Conservation (phyloP, 179 eudicot species). For the Actinidia polygama region DNA sequence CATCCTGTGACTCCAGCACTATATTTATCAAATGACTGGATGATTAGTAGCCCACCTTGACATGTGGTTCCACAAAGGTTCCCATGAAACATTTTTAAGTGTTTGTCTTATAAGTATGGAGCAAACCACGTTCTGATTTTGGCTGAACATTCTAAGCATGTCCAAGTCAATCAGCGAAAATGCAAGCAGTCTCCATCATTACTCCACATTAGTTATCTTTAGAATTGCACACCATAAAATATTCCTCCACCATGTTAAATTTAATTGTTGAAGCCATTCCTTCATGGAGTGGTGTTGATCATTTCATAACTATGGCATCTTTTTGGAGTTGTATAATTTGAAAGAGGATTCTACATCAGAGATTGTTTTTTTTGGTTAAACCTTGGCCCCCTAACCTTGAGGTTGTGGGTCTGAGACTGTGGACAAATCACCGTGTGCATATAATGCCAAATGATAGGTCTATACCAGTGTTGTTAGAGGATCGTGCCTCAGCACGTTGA, state of each 20-base stretch:
- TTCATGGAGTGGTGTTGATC: neutral
- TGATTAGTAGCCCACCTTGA: neutral
- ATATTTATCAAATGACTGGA: neutral
- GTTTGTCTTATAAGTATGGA: neutral
- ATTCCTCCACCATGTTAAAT: neutral
- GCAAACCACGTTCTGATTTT: neutral
- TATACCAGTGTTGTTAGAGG: too few relatives aligned
- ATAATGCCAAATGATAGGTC: too few relatives aligned
- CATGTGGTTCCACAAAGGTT: neutral
- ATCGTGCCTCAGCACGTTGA: too few relatives aligned
- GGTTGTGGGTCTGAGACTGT: neutral
- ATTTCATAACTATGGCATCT: constrained; percentile 5
- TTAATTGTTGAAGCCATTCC: neutral
- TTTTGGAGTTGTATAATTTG: neutral
- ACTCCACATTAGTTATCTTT: neutral
- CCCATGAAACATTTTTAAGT: neutral
- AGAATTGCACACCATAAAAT: neutral
- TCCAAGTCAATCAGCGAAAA: neutral
- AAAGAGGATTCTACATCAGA: neutral
- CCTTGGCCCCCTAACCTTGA: neutral
- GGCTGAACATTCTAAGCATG: neutral
- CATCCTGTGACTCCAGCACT: neutral
- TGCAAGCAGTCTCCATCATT: neutral
- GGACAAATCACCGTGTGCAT: too few relatives aligned
- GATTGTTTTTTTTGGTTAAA: too few relatives aligned